Percentiles rank a stretch among this genome's conserved stretches.
phyloP scores from a whole-genome alignment of 2,329 filamentous ascomycete genomes.

The Bipolaris victoriae region DNA sequence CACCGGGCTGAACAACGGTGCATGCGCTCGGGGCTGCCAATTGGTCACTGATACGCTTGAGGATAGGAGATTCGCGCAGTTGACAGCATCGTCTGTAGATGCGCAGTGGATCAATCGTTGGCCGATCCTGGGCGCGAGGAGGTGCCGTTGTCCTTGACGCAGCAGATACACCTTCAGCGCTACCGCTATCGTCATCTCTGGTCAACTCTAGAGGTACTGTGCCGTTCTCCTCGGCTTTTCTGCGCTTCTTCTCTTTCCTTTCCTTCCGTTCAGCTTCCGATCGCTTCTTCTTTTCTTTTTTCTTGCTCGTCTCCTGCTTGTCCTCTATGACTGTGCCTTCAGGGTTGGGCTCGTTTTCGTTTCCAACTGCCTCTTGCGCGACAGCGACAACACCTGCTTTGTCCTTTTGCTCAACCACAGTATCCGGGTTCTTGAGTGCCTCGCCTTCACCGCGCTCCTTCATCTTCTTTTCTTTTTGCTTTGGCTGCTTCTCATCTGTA shows the following conservation, averaged over 20 bases:
- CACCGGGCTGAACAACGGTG: conserved; percentile 68
- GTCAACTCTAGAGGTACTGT: conserved; percentile 83
- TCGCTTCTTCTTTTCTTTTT: conserved; percentile 95
- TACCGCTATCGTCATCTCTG: conserved; percentile 62
- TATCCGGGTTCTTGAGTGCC: conserved; percentile 71
- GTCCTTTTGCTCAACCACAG: conserved; percentile 62
- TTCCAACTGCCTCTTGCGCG: conserved; percentile 49
- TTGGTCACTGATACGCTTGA: conserved; percentile 91
- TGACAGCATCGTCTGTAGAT: conserved; percentile 97
- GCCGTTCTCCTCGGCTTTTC: conserved; percentile 85
- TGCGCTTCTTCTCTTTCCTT: conserved; percentile 85
- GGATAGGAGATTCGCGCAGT: conserved; percentile 85
- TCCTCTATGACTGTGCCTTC: conserved; percentile 44
- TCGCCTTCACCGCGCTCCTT: conserved; percentile 76
- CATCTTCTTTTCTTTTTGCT: conserved; percentile 60
- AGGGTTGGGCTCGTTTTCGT: conserved; percentile 51
- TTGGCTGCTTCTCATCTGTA: conserved; percentile 55
- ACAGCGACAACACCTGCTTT: conserved; percentile 51
- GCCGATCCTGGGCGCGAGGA: conserved; percentile 66
- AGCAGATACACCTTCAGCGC: conserved; percentile 26
- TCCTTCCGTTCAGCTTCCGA: conserved; percentile 93
- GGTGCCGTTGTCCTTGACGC: conserved; percentile 27
- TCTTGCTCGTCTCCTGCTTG: conserved; percentile 62
- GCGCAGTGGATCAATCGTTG: conserved; percentile 87
- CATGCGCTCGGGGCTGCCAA: conserved; percentile 74